phyloP scores from a whole-genome alignment of 352 stramenopile genomes.

The Phytophthora hybrid region DNA sequence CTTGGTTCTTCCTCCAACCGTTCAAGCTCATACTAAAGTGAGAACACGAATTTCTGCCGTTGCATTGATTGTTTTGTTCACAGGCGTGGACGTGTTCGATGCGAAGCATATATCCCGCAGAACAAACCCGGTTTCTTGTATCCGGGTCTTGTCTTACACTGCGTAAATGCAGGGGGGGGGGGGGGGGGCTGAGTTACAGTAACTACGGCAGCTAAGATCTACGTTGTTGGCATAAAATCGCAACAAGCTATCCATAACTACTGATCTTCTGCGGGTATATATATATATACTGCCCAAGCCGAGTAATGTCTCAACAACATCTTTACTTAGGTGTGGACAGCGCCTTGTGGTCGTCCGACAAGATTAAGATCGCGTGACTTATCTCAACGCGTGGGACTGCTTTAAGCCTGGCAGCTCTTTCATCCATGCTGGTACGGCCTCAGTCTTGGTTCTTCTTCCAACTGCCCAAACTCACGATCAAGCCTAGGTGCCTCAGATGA shows the following conservation, averaged over 20 bases:
- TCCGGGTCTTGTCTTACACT: too few species aligned
- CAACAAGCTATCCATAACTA: neutral
- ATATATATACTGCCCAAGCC: neutral
- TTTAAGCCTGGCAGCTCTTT: neutral
- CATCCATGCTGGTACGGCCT: neutral
- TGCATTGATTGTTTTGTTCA: too few species aligned
- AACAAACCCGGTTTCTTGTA: too few species aligned
- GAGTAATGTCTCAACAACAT: neutral
- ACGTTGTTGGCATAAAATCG: neutral
- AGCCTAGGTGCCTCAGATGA: neutral
- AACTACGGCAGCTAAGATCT: neutral
- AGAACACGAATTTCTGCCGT: too few species aligned
- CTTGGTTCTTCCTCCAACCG: neutral
- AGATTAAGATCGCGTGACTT: neutral
- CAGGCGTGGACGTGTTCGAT: too few species aligned
- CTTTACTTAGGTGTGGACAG: neutral
- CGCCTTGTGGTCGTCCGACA: neutral
- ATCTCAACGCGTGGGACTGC: neutral
- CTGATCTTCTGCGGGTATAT: neutral
- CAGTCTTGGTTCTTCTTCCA: neutral
- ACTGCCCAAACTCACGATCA: neutral
- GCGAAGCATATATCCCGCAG: too few species aligned
- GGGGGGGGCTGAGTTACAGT: too few species aligned
- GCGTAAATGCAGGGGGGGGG: too few species aligned
- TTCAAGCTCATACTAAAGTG: neutral